Conservation (phyloP, 2,329 filamentous ascomycete species). For the Aspergillus puulaauensis region DNA sequence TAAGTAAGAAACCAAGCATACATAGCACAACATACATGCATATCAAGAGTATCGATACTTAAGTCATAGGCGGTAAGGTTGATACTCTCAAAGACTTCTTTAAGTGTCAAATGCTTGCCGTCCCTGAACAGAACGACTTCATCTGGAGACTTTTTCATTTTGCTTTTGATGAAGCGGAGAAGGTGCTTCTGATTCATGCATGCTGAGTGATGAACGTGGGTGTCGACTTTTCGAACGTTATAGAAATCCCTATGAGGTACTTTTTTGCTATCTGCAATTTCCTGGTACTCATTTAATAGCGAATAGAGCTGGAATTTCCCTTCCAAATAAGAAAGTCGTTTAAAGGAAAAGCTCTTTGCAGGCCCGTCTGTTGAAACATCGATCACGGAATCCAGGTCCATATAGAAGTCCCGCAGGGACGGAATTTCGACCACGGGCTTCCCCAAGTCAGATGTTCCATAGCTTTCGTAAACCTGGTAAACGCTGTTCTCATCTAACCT, state of each 20-base stretch:
- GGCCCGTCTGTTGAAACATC: constrained; percentile 93
- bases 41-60: constrained; percentile 96
- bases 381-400: constrained; percentile 84
- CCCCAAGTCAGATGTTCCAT: constrained; percentile 60
- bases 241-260: constrained; percentile 98
- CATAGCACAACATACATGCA: constrained; percentile 69
- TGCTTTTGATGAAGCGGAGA: constrained; percentile 97
- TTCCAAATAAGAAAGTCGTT: constrained; percentile 90
- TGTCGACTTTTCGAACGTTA: constrained; percentile 98
- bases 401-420: constrained; percentile 90
- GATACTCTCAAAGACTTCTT: constrained; percentile 95
- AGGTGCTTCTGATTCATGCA: constrained; percentile 99
- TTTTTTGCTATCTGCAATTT: constrained; percentile 95
- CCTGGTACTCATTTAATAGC: constrained; percentile 93
- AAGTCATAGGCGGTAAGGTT: constrained; percentile 96
- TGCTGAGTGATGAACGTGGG: constrained; percentile 97
- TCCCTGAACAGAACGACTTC: constrained; percentile 92
- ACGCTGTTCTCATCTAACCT: constrained; percentile 80
- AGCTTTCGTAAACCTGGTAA: constrained; percentile 84
- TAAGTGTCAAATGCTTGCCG: constrained; percentile 84
- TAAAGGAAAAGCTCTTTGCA: constrained; percentile 95
- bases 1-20: not conserved
- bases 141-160: constrained; percentile 98
- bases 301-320: constrained; percentile 95
- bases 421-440: constrained; percentile 80